Evolutionary conservation across 257 asterid genomes (phyloP), one percentile per base, ranked within the genome.

Genomic region (Coffea canephora): DNA sequence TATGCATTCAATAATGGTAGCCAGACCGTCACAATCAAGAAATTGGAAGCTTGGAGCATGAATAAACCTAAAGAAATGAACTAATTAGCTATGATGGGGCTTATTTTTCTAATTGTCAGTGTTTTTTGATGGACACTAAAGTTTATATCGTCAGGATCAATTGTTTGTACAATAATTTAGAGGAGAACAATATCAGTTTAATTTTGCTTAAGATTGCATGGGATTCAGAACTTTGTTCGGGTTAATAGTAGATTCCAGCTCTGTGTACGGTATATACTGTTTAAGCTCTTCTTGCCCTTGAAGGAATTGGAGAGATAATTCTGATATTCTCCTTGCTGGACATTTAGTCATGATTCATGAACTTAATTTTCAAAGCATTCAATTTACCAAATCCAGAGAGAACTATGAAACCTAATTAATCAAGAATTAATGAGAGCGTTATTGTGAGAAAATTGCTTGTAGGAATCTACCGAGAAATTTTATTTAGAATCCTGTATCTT

Each of bases 11-110:
- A 87, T 34, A 87, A 87, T 48, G 90, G 90, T 19, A 78, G 80
- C 27, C 81, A 87, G 77, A 65, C 81, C 36, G 50, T 87, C 36
- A 83, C 61, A 13, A 50, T 87, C 34, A 76, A 78, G 62, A 57
- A 39, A 15, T 36, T 87, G 75, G 67, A 85, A 1, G 90, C 90
- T 5, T 87, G 90, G 88, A 87, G 79, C 83, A 87, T 87, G 84
- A 45, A 71, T 25, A 76, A 8, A 3, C 82, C 86, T 61, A 77
- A 12, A 5, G 3, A 21, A 39, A 82, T 85, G 82, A 79, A 79
- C 73, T 67, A 79, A n/a, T n/a, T 13, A 50, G 14, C 18, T 31
- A 31, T 31, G 34, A 31, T 34, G 48, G 31, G 27, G 1, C 41
- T 69, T 25, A 39, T 39, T 69, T 31, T 31, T 31, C 41, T 18